Percentiles rank a stretch among this genome's conserved stretches.
Evolutionary conservation across 768 basidiomycete genomes (phyloP).

Genomic region (Sporobolomyces phaffii): DNA sequence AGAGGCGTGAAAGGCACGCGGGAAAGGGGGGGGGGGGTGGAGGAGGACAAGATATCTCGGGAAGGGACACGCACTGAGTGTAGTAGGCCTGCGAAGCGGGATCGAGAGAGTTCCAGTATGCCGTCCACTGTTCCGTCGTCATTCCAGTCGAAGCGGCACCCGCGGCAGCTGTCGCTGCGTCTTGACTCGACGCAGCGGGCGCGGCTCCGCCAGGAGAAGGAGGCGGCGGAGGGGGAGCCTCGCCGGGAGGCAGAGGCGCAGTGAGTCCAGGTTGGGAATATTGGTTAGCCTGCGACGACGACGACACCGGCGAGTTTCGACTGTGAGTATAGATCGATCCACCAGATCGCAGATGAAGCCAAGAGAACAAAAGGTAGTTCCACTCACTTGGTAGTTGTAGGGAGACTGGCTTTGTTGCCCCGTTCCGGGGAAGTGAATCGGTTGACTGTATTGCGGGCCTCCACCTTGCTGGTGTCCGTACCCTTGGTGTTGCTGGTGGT

Average conservation of each 20-base stretch:
- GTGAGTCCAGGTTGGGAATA: conserved; percentile 32
- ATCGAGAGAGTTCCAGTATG: conserved; percentile 36
- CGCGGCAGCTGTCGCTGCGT: conserved; percentile 4
- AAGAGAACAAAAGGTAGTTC: not conserved
- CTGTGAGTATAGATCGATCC: too few species aligned
- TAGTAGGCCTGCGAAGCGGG: conserved; percentile 35
- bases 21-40: too few species aligned
- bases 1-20: too few species aligned
- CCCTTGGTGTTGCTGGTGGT: not conserved
- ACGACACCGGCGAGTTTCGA: too few species aligned
- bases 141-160: conserved; percentile 9
- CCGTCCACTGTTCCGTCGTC: conserved; percentile 31
- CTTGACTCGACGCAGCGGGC: not conserved
- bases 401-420: not conserved
- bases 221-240: conserved; percentile 31
- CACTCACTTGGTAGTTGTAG: conserved; percentile 32
- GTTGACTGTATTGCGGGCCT: conserved; percentile 16
- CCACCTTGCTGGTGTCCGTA: conserved; percentile 1
- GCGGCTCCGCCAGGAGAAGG: not conserved
- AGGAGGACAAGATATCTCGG: too few species aligned
- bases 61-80: conserved; percentile 35
- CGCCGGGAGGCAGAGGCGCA: conserved; percentile 36
- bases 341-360: not conserved
- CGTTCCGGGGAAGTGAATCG: conserved; percentile 4
- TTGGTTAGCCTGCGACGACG: conserved; percentile 8